Base-by-base conservation (phyloP, 2,329 filamentous ascomycete genomes). In the Paecilomyces fulvus region DNA sequence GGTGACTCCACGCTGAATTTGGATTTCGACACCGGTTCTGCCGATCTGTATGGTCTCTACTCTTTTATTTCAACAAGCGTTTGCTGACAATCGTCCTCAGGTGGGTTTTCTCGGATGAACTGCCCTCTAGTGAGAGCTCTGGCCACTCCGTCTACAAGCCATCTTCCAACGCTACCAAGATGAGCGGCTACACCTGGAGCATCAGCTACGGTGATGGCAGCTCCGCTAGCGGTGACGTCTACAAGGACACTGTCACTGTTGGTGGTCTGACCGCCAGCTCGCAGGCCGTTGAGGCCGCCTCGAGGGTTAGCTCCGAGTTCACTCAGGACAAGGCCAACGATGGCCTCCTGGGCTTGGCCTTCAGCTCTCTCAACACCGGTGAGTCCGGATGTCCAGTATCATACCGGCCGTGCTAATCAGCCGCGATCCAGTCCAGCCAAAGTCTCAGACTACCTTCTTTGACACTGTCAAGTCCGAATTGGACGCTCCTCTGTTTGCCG, bases 11-110 rank as follows among this genome's bases (percentile, higher is more conserved):
- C 75, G 2, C 67, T 89, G 60, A 80, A 83, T 58, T 69, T 91
- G 58, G 86, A 89, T 67, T 80, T 91, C 58, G 88, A 91, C 62
- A 91, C 88, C 12, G 86, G 78, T 60, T 87, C 77, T 60, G 78
- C 84, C 48, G 85, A 88, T 72, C 80, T 88, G 86, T 84, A 71
- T 74, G 80, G 73, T 43, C 1, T 21, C 23, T 23, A n/a, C 12
- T 6, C 28, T 52, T 14, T 6, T 30, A 17, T 52, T 30, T 30
- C 49, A 21, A 31, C 37, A 20, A 55, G 11, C 7, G 17, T 23
- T 17, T 31, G 31, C 54, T 63, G 54, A 69, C 37, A 11, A 30
- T 54, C 23, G 12, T 51, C 30, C 56, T n/a, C 21, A 84, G 82
- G 52, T 94, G 80, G 81, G 87, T 83, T 46, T 88, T 86, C 71